A percentile compares a stretch with the other conserved stretches of the same genome.
These are phyloP conservation scores for Trichosanthes cucumerina DNA, from an alignment of 306 rosid species.

Conservation along the genomic window DNA sequence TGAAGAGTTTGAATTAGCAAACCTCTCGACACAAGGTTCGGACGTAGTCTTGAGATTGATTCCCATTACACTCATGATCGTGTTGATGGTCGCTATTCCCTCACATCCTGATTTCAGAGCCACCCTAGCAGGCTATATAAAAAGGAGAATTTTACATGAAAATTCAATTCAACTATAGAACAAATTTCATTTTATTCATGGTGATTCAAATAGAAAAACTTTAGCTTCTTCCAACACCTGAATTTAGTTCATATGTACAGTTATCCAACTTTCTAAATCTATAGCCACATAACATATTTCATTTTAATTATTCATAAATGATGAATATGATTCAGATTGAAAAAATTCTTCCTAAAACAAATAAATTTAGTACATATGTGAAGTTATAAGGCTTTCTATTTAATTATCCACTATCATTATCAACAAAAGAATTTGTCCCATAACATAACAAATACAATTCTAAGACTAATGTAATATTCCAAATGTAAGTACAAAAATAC, in stretches of 20 bases:
- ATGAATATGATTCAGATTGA: too few species aligned
- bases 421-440: background rate
- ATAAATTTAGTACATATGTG: background rate
- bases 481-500: slow-evolving; percentile 22
- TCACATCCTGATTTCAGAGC: slow-evolving; percentile 76
- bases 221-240: background rate
- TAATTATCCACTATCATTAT: background rate
- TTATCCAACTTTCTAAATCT: too few species aligned
- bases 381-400: background rate
- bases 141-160: too few species aligned
- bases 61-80: too few species aligned
- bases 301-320: too few species aligned
- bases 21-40: too few species aligned
- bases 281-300: too few species aligned
- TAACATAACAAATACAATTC: background rate
- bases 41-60: too few species aligned
- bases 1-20: too few species aligned
- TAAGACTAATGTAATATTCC: background rate
- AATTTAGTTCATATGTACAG: background rate
- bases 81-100: slow-evolving; percentile 85
- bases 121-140: slow-evolving; percentile 61
- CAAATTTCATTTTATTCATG: background rate
- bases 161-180: background rate
- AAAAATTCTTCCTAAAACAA: too few species aligned
- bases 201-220: background rate